These are phyloP conservation scores for Pseudoturritis turrita DNA, from an alignment of 345 rosid species.

Conservation along the genomic window DNA sequence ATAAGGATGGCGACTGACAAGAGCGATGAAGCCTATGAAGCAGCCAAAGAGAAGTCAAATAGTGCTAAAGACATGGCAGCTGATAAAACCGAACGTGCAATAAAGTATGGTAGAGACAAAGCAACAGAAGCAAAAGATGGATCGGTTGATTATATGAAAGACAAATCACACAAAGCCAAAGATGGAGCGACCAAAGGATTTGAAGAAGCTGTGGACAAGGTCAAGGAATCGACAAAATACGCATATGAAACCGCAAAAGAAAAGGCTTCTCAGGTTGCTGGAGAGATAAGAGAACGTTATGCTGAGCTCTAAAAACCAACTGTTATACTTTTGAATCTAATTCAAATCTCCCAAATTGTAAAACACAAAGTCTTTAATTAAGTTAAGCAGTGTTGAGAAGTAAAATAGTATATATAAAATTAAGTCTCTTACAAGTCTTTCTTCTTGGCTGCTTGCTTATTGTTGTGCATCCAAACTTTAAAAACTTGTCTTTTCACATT, in stretches of 20 bases:
- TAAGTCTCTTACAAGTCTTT: conserved; percentile 21
- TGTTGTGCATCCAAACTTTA: conserved; percentile 84
- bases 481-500: conserved; percentile 55
- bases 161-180: conserved; percentile 8
- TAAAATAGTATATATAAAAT: background rate
- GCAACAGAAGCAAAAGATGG: conserved; percentile 19
- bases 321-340: background rate
- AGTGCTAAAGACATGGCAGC: conserved; percentile 24
- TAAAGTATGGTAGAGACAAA: conserved; percentile 30
- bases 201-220: conserved; percentile 26
- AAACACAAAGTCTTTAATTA: background rate
- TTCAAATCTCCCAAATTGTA: background rate
- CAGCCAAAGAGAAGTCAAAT: conserved; percentile 16
- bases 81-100: conserved; percentile 16
- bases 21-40: conserved; percentile 21
- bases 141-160: conserved; percentile 27
- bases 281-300: conserved; percentile 37
- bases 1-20: conserved; percentile 17
- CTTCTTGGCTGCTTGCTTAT: conserved; percentile 42
- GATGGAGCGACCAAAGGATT: conserved; percentile 9
- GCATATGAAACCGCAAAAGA: conserved; percentile 51
- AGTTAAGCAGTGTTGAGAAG: background rate
- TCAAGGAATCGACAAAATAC: conserved; percentile 23
- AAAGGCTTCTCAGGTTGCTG: conserved; percentile 40
- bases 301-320: conserved; percentile 14